Evolutionary conservation across 2,329 filamentous ascomycete species (phyloP).

Genomic region (Lasiodiplodia gonubiensis): DNA sequence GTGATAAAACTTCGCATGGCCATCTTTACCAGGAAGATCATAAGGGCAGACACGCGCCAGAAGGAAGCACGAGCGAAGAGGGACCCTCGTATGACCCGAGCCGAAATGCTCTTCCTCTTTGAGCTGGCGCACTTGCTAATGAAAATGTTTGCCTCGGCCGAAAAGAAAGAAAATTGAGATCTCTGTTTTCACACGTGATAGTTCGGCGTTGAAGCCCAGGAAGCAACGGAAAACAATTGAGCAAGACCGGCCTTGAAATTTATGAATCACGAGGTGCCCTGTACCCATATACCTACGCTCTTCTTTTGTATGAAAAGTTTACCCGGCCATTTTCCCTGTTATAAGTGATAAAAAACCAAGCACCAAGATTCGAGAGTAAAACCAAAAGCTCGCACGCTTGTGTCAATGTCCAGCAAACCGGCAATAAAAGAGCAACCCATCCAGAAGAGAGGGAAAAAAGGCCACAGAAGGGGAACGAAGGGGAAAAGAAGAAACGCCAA

Average conservation of each 20-base stretch:
- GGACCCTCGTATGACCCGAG: background rate
- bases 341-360: background rate
- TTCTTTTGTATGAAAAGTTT: conserved; percentile 9
- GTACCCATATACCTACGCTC: conserved; percentile 1
- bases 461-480: background rate
- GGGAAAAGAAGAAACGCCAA: conserved; percentile 15
- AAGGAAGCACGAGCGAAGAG: background rate
- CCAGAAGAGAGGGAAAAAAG: background rate
- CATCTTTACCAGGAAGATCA: background rate
- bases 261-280: conserved; percentile 6
- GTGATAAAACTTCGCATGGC: background rate
- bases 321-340: background rate
- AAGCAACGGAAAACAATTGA: background rate
- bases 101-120: background rate
- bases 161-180: background rate
- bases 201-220: background rate
- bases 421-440: background rate
- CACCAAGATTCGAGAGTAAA: background rate
- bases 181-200: background rate
- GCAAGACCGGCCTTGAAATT: background rate
- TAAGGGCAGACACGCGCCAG: background rate
- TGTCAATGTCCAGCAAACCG: conserved; percentile 6
- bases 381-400: conserved; percentile 3
- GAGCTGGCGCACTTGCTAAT: conserved; percentile 4
- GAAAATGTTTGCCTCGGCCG: background rate